These are phyloP conservation scores for Pleurostoma richardsiae DNA, from an alignment of 2,329 filamentous ascomycete genomes.

Conservation along the genomic window DNA sequence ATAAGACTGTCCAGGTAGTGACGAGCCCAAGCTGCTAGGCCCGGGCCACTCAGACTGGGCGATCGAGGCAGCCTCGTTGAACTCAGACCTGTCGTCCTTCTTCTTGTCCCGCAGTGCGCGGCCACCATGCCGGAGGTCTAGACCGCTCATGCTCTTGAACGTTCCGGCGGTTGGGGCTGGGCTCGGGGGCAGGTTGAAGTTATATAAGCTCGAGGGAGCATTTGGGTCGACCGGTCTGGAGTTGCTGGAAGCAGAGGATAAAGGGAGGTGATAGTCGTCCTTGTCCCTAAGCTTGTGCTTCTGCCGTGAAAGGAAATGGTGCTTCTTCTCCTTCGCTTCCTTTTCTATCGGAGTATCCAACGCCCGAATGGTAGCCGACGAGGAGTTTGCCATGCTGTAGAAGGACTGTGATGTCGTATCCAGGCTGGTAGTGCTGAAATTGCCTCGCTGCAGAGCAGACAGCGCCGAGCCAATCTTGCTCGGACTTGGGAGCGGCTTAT, in stretches of 20 bases:
- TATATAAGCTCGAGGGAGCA: conserved; percentile 73
- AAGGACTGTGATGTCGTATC: conserved; percentile 59
- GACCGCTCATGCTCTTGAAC: conserved; percentile 80
- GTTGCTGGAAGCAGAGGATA: conserved; percentile 73
- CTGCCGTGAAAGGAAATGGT: conserved; percentile 73
- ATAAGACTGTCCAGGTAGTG: conserved; percentile 33
- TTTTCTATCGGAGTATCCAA: conserved; percentile 47
- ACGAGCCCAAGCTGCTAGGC: conserved; percentile 42
- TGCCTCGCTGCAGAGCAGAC: conserved; percentile 58
- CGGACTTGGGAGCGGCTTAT: conserved; percentile 67
- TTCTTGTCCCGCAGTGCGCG: conserved; percentile 76
- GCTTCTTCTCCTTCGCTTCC: conserved; percentile 72
- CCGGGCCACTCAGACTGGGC: conserved; percentile 45
- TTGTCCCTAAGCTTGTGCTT: conserved; percentile 72
- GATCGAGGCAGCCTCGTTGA: conserved; percentile 43
- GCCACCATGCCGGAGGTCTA: conserved; percentile 74
- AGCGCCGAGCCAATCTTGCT: conserved; percentile 65
- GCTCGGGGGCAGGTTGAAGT: conserved; percentile 69
- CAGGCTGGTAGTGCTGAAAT: conserved; percentile 69
- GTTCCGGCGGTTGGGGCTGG: conserved; percentile 59
- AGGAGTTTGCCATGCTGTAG: conserved; percentile 72
- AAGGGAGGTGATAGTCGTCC: conserved; percentile 66
- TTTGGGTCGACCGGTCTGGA: conserved; percentile 70
- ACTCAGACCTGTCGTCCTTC: conserved; percentile 60
- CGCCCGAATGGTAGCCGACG: conserved; percentile 70